Evolutionary conservation across 805 yeast genomes (phyloP).

Genomic region (Cyberlindnera subsufficiens): DNA sequence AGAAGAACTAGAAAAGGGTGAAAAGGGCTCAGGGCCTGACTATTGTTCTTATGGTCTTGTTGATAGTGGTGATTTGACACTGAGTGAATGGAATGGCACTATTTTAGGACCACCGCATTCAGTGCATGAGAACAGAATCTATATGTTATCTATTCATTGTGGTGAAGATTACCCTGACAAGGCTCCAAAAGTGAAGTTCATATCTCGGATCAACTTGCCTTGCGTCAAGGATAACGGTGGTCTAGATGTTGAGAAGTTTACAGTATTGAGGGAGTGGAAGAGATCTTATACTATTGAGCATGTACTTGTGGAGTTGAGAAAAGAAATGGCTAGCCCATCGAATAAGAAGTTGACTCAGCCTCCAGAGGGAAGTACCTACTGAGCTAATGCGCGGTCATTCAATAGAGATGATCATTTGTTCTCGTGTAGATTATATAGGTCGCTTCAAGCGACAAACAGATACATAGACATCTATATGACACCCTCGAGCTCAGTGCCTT

Average conservation of each 20-base stretch:
- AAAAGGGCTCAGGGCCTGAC: slow-evolving; percentile 95
- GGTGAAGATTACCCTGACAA: slow-evolving; percentile 81
- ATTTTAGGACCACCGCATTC: slow-evolving; percentile 95
- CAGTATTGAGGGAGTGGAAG: slow-evolving; percentile 75
- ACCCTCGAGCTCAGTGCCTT: too few relatives aligned
- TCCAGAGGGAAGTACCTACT: slow-evolving; percentile 73
- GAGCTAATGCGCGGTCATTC: neutral
- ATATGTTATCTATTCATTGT: slow-evolving; percentile 74
- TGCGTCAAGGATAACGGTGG: slow-evolving; percentile 67
- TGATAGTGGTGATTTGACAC: slow-evolving; percentile 83
- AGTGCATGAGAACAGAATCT: slow-evolving; percentile 88
- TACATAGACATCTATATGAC: too few relatives aligned
- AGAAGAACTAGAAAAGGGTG: slow-evolving; percentile 97
- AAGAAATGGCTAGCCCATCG: slow-evolving; percentile 78
- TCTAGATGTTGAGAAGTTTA: slow-evolving; percentile 49
- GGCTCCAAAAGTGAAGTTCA: slow-evolving; percentile 80
- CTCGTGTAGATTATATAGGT: too few relatives aligned
- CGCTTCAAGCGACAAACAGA: too few relatives aligned
- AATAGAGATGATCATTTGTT: too few relatives aligned
- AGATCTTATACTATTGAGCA: slow-evolving; percentile 90
- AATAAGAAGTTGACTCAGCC: slow-evolving; percentile 91
- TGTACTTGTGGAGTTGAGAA: slow-evolving; percentile 81
- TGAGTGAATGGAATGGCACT: slow-evolving; percentile 98
- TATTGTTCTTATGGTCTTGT: slow-evolving; percentile 93
- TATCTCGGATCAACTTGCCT: slow-evolving; percentile 83